These are phyloP conservation scores for Cyclocybe aegerita DNA, from an alignment of 768 basidiomycete species.

Conservation along the genomic window DNA sequence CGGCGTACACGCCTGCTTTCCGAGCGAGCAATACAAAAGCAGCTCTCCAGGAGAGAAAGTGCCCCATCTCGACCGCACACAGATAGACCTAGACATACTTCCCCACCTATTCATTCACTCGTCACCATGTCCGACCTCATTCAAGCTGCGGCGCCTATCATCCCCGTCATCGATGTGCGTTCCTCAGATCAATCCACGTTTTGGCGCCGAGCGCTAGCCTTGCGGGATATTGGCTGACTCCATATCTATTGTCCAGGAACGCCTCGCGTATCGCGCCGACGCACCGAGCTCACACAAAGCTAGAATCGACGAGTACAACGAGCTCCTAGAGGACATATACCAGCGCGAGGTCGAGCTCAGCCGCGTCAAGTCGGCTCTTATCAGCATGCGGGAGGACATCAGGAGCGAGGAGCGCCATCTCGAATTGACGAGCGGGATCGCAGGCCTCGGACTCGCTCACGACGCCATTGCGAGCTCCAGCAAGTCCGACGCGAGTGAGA, in stretches of 20 bases:
- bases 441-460: constrained; percentile 9
- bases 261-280: constrained; percentile 21
- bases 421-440: constrained; percentile 6
- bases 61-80: constrained; percentile 18
- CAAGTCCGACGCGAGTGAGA: constrained; percentile 19
- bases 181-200: not conserved
- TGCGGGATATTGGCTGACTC: not conserved
- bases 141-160: constrained; percentile 25
- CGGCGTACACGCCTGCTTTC: not conserved
- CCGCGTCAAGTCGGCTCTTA: constrained; percentile 27
- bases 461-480: not conserved
- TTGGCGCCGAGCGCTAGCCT: not conserved
- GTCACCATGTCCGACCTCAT: constrained; percentile 14
- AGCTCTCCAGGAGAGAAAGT: not conserved
- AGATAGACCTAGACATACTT: constrained; percentile 11
- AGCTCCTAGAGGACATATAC: constrained; percentile 33
- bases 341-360: constrained; percentile 33
- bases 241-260: constrained; percentile 24
- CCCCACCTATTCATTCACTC: constrained; percentile 1
- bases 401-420: constrained; percentile 26
- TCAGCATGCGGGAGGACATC: constrained; percentile 31
- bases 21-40: not conserved
- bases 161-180: constrained; percentile 35
- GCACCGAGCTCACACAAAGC: constrained; percentile 25
- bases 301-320: constrained; percentile 32